Evolutionary conservation across 805 yeast species (phyloP).

Genomic region (Ogataea nitratoaversa): DNA sequence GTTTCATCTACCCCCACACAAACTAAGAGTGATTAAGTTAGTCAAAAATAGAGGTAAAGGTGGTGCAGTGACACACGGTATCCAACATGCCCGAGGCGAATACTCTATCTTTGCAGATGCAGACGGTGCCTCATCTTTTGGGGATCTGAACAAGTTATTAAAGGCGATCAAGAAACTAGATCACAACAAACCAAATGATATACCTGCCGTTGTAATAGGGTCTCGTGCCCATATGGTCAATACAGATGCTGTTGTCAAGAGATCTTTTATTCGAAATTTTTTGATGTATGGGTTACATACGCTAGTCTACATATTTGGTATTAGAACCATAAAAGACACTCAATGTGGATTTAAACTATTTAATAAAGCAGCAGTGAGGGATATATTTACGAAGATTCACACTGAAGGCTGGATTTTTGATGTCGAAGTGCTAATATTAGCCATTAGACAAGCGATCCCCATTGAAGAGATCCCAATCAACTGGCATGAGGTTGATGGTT

Average conservation of each 20-base stretch:
- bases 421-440: slow-evolving; percentile 84
- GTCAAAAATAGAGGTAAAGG: slow-evolving; percentile 86
- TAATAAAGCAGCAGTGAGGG: slow-evolving; percentile 58
- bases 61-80: slow-evolving; percentile 95
- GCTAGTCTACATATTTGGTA: slow-evolving; percentile 83
- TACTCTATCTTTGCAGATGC: slow-evolving; percentile 91
- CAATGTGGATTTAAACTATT: slow-evolving; percentile 97
- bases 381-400: slow-evolving; percentile 85
- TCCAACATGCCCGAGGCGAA: slow-evolving; percentile 68
- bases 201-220: slow-evolving; percentile 74
- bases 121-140: slow-evolving; percentile 88
- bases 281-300: slow-evolving; percentile 91
- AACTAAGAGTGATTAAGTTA: slow-evolving; percentile 66
- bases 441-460: slow-evolving; percentile 61
- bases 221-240: slow-evolving; percentile 96
- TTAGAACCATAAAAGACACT: slow-evolving; percentile 81
- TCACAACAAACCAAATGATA: slow-evolving; percentile 14
- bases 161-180: slow-evolving; percentile 34
- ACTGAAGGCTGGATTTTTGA: slow-evolving; percentile 99
- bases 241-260: slow-evolving; percentile 93
- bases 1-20: slow-evolving; percentile 48
- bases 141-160: slow-evolving; percentile 56
- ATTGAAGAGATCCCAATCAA: slow-evolving; percentile 79
- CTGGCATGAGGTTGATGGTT: slow-evolving; percentile 97
- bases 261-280: slow-evolving; percentile 82